Percentiles rank a stretch among this genome's conserved stretches.
These are phyloP conservation scores for Aspergillus fumigatiaffinis DNA, from an alignment of 2,329 filamentous ascomycete species.

Conservation along the genomic window DNA sequence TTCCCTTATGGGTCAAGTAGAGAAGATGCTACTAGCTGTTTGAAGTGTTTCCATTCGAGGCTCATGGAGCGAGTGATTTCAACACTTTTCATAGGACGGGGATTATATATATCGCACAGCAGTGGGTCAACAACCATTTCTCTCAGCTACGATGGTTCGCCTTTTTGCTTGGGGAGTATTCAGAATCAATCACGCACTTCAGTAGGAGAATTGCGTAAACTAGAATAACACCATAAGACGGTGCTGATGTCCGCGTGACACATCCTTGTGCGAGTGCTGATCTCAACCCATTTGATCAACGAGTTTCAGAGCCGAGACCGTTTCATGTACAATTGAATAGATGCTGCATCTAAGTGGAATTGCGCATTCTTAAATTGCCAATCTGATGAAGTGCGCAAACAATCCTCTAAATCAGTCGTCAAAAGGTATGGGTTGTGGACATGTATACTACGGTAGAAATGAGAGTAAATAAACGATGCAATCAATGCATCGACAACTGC, in stretches of 20 bases:
- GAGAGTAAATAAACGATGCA: slow-evolving; percentile 19
- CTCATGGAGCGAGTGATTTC: background rate
- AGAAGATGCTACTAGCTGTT: no score
- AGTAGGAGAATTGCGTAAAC: background rate
- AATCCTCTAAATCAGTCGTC: slow-evolving; percentile 23
- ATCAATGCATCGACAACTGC: slow-evolving; percentile 15
- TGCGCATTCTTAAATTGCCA: slow-evolving; percentile 35
- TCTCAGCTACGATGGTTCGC: background rate
- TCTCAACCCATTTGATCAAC: background rate
- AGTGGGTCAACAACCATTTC: background rate
- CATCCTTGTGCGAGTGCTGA: background rate
- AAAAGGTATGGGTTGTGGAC: slow-evolving; percentile 19
- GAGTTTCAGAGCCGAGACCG: background rate
- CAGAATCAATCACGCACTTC: background rate
- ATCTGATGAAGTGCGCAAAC: slow-evolving; percentile 7
- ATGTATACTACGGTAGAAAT: slow-evolving; percentile 28
- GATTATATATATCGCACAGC: background rate
- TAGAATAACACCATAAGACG: background rate
- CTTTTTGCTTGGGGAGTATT: background rate
- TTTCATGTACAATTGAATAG: background rate
- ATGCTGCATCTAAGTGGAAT: background rate
- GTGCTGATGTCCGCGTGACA: background rate
- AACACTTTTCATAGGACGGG: background rate
- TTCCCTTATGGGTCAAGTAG: no score
- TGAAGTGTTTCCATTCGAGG: no score